Evolutionary conservation across 2,329 filamentous ascomycete species (phyloP), one percentile per base, ranked within the genome.

Genomic region (Ascocoryne sarcoides): DNA sequence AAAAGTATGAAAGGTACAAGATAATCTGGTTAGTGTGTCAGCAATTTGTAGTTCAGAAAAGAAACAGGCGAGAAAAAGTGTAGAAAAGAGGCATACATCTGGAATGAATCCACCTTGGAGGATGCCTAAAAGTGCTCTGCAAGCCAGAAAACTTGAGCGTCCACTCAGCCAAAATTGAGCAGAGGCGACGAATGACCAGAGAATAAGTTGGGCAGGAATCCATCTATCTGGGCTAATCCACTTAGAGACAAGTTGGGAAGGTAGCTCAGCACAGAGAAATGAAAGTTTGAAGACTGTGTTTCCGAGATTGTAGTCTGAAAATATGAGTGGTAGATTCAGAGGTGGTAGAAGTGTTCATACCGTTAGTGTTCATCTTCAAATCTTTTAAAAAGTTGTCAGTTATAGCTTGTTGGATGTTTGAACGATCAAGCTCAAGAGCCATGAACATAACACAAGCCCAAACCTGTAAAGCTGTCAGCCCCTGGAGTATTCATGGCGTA

Each of bases 1-100:
- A 86, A 62, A 79, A 86, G 57, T 85, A 85, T 19, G 71, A 76
- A 2, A 84, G 65, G 54, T 82, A 84, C 0, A 79, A 62, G 38
- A 80, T 73, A 19, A 56, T 53, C 52, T 65, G 37, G 7, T n/a
- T 28, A 42, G 10, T 41, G 19, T 21, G 12, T 17, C 23, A 32
- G 32, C 1, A 32, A 3, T 35, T 18, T 15, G 4, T n/a, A 4
- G 28, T 10, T 8, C 19, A 4, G n/a, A 19, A 23, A 10, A 51
- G 76, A n/a, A 7, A 9, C 4, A n/a, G n/a, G n/a, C n/a, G n/a
- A n/a, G n/a, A n/a, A n/a, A n/a, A 68, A 64, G 5, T 28, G 8
- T n/a, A 28, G 26, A 28, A 28, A 14, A 12, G 16, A 4, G 4
- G 29, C 8, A 32, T 32, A 67, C 73, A 53, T 73, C 75, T 4